phyloP scores from a whole-genome alignment of 2,329 filamentous ascomycete species.

The Fusarium newnesense region DNA sequence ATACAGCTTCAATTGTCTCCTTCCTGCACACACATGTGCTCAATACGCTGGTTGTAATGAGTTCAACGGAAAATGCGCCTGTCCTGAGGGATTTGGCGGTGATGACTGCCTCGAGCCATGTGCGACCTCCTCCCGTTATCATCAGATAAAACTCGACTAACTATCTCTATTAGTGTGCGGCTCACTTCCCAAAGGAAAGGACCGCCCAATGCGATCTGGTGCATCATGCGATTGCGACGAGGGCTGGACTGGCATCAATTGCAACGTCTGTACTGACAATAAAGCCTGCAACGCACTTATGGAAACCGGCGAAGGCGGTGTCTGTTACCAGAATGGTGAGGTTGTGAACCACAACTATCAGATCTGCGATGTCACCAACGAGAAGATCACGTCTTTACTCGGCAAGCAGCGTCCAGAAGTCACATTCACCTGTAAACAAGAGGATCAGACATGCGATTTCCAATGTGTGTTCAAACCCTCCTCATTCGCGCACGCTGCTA shows the following conservation, averaged over 20 bases:
- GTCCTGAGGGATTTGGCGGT: constrained; percentile 91
- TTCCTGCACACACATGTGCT: constrained; percentile 89
- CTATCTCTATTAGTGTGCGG: constrained; percentile 74
- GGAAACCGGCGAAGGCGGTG: constrained; percentile 81
- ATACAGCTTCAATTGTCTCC: constrained; percentile 93
- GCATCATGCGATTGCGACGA: constrained; percentile 86
- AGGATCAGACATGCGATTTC: constrained; percentile 85
- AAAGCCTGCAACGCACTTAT: constrained; percentile 89
- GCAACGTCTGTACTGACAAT: constrained; percentile 90
- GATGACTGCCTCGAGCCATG: constrained; percentile 90
- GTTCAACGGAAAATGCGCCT: constrained; percentile 91
- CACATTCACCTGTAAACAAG: constrained; percentile 88
- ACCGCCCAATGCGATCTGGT: constrained; percentile 79
- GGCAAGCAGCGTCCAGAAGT: constrained; percentile 89
- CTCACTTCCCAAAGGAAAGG: constrained; percentile 81
- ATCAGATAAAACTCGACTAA: constrained; percentile 11
- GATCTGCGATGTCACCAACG: constrained; percentile 97
- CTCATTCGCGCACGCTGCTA: not conserved
- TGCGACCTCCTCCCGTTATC: constrained; percentile 50
- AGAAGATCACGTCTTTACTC: constrained; percentile 88
- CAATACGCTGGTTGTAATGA: constrained; percentile 92
- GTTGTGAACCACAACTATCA: constrained; percentile 96
- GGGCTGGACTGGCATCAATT: constrained; percentile 97
- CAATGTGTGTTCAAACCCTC: constrained; percentile 73
- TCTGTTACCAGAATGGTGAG: constrained; percentile 92